A percentile compares a stretch with the other conserved stretches of the same genome.
These are phyloP conservation scores for Ordospora pajunii DNA, from an alignment of 371 early-diverging fungal species.

Conservation along the genomic window DNA sequence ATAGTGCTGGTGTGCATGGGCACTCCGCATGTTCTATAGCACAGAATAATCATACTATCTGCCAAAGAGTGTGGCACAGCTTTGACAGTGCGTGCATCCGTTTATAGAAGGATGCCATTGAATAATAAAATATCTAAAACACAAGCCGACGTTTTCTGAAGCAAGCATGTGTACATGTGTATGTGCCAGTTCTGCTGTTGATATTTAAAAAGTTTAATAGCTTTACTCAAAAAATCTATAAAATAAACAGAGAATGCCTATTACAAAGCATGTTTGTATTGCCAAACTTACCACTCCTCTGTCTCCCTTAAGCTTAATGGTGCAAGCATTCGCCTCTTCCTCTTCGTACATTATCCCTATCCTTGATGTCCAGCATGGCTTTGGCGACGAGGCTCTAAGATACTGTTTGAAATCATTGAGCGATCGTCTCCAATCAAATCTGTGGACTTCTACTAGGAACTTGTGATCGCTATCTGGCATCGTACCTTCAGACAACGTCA, in stretches of 20 bases:
- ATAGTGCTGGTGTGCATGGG: constrained; percentile 2
- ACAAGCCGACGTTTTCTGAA: no score
- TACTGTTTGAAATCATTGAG: constrained; percentile 23
- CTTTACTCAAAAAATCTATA: constrained; percentile 12
- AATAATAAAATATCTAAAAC: no score
- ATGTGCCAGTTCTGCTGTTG: no score
- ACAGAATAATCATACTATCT: neutral
- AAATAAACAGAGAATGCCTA: neutral
- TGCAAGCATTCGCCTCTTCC: neutral
- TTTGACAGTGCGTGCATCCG: no score
- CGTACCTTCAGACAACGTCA: constrained; percentile 8
- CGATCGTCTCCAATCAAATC: constrained; percentile 39
- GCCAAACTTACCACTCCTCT: neutral
- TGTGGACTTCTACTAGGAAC: constrained; percentile 43
- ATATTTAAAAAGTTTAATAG: no score
- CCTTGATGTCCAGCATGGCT: constrained; percentile 4
- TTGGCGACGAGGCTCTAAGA: constrained; percentile 18
- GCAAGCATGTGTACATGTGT: no score
- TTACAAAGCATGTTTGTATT: neutral
- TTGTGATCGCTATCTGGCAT: constrained; percentile 19
- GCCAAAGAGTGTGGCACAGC: no score
- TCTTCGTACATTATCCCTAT: constrained; percentile 8
- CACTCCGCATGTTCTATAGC: neutral
- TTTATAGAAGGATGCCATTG: no score
- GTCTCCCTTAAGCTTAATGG: neutral